Evolutionary conservation across 768 basidiomycete species (phyloP).

Genomic region (Neoboletus subvelutipes): DNA sequence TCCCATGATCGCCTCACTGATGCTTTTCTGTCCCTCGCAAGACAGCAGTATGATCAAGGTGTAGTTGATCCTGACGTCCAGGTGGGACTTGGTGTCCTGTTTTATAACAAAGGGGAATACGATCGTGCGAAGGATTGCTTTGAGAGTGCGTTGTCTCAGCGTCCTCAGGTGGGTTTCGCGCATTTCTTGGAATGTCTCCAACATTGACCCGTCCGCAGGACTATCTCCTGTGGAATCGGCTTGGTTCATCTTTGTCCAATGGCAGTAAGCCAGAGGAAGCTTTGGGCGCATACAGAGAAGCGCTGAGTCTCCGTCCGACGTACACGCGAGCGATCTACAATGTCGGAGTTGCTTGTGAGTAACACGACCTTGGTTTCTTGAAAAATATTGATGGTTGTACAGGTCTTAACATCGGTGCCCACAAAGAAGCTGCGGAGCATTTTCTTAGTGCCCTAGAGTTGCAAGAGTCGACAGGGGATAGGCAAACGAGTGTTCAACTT

Average conservation of each 20-base stretch:
- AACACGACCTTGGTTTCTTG: neutral
- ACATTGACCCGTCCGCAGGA: conserved; percentile 47
- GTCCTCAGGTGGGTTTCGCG: conserved; percentile 58
- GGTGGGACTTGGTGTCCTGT: conserved; percentile 88
- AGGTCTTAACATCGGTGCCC: conserved; percentile 95
- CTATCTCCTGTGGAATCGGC: conserved; percentile 92
- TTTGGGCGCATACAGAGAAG: conserved; percentile 84
- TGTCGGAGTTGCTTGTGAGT: conserved; percentile 94
- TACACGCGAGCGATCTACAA: conserved; percentile 98
- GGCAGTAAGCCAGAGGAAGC: conserved; percentile 94
- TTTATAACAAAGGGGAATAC: conserved; percentile 86
- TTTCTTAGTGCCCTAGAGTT: conserved; percentile 81
- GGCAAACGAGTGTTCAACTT: conserved; percentile 76
- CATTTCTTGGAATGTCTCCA: neutral
- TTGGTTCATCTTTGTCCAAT: conserved; percentile 94
- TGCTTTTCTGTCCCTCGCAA: conserved; percentile 77
- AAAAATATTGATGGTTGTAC: conserved; percentile 5
- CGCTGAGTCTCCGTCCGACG: conserved; percentile 85
- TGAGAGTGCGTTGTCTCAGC: conserved; percentile 74
- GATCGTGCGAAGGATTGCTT: conserved; percentile 94
- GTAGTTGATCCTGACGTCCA: conserved; percentile 87
- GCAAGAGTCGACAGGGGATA: conserved; percentile 65
- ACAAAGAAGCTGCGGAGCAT: conserved; percentile 96
- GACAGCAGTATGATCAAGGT: conserved; percentile 73
- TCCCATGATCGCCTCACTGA: conserved; percentile 79